phyloP scores from a whole-genome alignment of 2,329 filamentous ascomycete genomes.

The Pseudogymnoascus sp. region DNA sequence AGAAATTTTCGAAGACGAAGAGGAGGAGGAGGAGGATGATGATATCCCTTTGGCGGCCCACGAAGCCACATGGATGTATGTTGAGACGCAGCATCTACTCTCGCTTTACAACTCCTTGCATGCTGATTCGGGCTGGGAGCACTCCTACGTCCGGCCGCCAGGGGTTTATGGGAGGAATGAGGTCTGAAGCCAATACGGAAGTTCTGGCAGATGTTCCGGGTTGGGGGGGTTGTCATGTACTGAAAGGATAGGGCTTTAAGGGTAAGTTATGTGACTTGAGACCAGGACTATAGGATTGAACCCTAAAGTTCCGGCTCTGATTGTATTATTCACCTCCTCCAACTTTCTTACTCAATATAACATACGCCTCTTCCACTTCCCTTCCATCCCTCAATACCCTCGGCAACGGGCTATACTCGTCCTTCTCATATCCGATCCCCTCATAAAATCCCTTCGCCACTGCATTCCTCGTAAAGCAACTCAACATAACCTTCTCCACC shows the following conservation, averaged over 20 bases:
- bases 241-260: neutral
- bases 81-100: neutral
- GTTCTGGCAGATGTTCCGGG: neutral
- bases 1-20: neutral
- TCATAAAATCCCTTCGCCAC: conserved; percentile 54
- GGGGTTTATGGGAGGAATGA: neutral
- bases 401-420: conserved; percentile 48
- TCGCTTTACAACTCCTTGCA: neutral
- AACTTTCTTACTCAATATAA: conserved; percentile 49
- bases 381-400: conserved; percentile 48
- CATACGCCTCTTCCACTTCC: conserved; percentile 48
- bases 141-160: neutral
- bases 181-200: neutral
- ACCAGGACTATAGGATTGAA: neutral
- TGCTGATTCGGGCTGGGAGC: neutral
- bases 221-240: neutral
- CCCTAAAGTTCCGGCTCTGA: neutral
- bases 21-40: neutral
- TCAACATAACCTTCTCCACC: conserved; percentile 65
- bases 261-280: no score
- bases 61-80: neutral
- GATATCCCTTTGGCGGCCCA: neutral
- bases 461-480: conserved; percentile 59
- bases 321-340: neutral
- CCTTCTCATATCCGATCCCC: conserved; percentile 49